Evolutionary conservation across 352 stramenopile genomes (phyloP), one percentile per base, ranked within the genome.

Genomic region (Sclerospora graminicola): DNA sequence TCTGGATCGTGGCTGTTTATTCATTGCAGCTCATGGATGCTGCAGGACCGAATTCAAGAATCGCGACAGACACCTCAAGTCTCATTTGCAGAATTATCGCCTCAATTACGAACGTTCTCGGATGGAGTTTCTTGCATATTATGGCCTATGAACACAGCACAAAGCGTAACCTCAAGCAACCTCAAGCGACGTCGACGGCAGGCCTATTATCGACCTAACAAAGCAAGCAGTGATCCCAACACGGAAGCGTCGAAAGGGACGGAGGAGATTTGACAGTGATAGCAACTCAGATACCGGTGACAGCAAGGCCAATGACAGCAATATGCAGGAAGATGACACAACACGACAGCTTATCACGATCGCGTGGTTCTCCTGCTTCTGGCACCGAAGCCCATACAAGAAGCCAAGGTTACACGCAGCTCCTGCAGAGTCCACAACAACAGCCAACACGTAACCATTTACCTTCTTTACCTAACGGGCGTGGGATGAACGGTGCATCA

Each of bases 41-140:
- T 1, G 66, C 77, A 29, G 79, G 67, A 30, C 64, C 57, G 0
- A 68, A 69, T 32, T 42, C 61, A 16, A 75, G 71, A 13, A 66
- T 93, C 30, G 91, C 82, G 29, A 93, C 82, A 16, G 82, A 43
- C 82, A 91, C 29, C 59, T 93, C 20, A 93, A 93, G 62, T 89
- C 76, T 39, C 82, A 93, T 55, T 34, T 93, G 54, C 82, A 93
- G 50, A 93, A 93, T 54, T 93, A 89, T 57, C 77, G 82, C 13
- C 73, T 90, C 41, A 89, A 93, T 41, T 90, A 91, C 48, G 79
- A 93, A 37, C 73, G 74, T 21, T 93, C 82, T 24, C 72, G 82
- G 5, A 60, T 71, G 50, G 77, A 93, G 56, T 93, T 93, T 44
- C 70, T 93, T 24, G 77, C 86, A 51, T 88, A 81, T 44, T 91